Evolutionary conservation across 495 filamentous ascomycete genomes (phyloP).

Genomic region (Daldinia caldariorum): DNA sequence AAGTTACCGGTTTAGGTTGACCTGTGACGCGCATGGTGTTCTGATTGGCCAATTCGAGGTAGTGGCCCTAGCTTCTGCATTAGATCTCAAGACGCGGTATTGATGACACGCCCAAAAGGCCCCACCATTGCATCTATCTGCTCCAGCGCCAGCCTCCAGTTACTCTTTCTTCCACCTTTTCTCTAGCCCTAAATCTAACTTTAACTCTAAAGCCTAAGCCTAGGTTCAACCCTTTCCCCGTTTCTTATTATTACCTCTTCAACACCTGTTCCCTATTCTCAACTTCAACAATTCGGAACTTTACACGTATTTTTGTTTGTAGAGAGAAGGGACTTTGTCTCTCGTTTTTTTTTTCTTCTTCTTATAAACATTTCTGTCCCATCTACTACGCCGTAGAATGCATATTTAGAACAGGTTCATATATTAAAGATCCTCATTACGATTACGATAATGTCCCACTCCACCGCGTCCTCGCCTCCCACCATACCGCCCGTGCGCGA

Average conservation of each 20-base stretch:
- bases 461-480: conserved; percentile 46
- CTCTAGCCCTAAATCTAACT: neutral
- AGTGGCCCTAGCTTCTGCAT: conserved; percentile 33
- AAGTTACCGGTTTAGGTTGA: conserved; percentile 47
- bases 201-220: neutral
- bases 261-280: conserved; percentile 25
- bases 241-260: neutral
- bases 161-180: conserved; percentile 19
- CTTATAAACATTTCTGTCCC: conserved; percentile 27
- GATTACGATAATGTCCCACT: conserved; percentile 40
- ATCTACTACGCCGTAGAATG: conserved; percentile 39
- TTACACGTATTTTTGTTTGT: conserved; percentile 1
- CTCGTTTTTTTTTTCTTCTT: conserved; percentile 29
- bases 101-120: conserved; percentile 41
- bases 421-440: conserved; percentile 4
- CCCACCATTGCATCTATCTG: conserved; percentile 29
- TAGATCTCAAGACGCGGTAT: conserved; percentile 37
- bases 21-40: conserved; percentile 18
- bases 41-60: conserved; percentile 42
- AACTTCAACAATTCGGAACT: too few species aligned
- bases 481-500: conserved; percentile 42
- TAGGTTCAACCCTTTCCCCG: neutral
- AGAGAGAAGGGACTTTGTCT: conserved; percentile 37
- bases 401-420: conserved; percentile 31
- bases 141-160: conserved; percentile 19